A percentile compares a stretch with the other conserved stretches of the same genome.
Conservation (phyloP, 2,329 filamentous ascomycete species). For the Tolypocladium sp. region DNA sequence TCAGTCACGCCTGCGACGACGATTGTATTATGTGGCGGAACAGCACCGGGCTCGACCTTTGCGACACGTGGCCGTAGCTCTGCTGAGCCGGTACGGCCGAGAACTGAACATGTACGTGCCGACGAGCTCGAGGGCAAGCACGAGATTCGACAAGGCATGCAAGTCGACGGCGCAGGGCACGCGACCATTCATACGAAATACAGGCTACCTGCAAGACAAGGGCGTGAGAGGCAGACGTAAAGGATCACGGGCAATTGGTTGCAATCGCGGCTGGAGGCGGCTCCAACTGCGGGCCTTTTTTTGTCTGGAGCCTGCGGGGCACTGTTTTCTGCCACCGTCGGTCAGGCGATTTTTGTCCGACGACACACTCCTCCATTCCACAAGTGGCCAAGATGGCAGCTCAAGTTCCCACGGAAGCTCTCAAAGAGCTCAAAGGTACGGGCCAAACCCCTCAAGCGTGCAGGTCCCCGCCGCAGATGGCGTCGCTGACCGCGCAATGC, state of each 20-base stretch:
- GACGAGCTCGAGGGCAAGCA: background rate
- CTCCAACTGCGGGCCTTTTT: background rate
- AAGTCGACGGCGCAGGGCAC: background rate
- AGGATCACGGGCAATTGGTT: background rate
- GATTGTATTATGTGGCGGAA: background rate
- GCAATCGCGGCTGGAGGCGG: background rate
- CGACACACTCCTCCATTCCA: slow-evolving; percentile 1
- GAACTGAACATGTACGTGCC: background rate
- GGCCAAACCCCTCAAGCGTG: background rate
- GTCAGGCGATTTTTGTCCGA: slow-evolving; percentile 1
- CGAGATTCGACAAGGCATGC: background rate
- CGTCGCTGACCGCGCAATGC: background rate
- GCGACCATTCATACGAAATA: no score
- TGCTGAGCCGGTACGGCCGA: background rate
- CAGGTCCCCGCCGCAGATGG: background rate
- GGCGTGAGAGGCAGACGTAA: no score
- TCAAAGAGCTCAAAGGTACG: slow-evolving; percentile 33
- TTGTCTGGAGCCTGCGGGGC: background rate
- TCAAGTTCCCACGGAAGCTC: slow-evolving; percentile 32
- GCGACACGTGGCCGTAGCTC: background rate
- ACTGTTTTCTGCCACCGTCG: background rate
- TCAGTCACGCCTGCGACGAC: background rate
- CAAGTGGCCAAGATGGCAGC: slow-evolving; percentile 28
- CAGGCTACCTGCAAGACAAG: no score
- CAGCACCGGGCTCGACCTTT: background rate